Evolutionary conservation across 2,329 filamentous ascomycete species (phyloP).

Genomic region (Daldinia eschscholtzii): DNA sequence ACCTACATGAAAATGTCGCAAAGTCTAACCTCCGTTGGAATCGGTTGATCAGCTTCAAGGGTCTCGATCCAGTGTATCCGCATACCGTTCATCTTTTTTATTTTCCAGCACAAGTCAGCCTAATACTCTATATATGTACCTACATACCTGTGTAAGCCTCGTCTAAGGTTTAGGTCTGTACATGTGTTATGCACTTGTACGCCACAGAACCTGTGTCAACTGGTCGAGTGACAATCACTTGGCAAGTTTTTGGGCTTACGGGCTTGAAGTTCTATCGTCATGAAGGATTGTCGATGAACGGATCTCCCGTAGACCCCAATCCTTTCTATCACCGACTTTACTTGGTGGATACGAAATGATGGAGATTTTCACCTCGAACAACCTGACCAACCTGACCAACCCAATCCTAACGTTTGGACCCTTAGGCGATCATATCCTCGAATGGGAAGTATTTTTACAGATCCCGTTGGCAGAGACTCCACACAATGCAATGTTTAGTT

Average conservation of each 20-base stretch:
- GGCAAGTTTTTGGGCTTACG: slow-evolving; percentile 16
- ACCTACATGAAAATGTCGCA: slow-evolving; percentile 9
- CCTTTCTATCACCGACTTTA: slow-evolving; percentile 19
- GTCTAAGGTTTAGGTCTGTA: background rate
- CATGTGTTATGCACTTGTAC: background rate
- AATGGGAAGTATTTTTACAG: slow-evolving; percentile 28
- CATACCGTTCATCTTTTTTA: slow-evolving; percentile 8
- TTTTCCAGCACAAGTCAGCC: slow-evolving; percentile 17
- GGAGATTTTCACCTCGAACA: slow-evolving; percentile 17
- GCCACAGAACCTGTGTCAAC: background rate
- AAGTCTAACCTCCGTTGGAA: slow-evolving; percentile 31
- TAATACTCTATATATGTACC: background rate
- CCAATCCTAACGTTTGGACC: slow-evolving; percentile 23
- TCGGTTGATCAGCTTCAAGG: slow-evolving; percentile 29
- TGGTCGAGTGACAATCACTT: slow-evolving; percentile 1
- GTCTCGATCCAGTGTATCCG: slow-evolving; percentile 10
- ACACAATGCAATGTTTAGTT: slow-evolving; percentile 26
- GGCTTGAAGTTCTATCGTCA: slow-evolving; percentile 27
- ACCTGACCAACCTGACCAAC: slow-evolving; percentile 1
- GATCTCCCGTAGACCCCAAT: slow-evolving; percentile 27
- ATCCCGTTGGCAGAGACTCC: slow-evolving; percentile 27
- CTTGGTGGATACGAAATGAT: slow-evolving; percentile 16
- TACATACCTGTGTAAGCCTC: background rate
- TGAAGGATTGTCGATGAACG: slow-evolving; percentile 36
- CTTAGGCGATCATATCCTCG: slow-evolving; percentile 35